Evolutionary conservation across 768 basidiomycete species (phyloP).

Genomic region (Rhizopogon salebrosus): DNA sequence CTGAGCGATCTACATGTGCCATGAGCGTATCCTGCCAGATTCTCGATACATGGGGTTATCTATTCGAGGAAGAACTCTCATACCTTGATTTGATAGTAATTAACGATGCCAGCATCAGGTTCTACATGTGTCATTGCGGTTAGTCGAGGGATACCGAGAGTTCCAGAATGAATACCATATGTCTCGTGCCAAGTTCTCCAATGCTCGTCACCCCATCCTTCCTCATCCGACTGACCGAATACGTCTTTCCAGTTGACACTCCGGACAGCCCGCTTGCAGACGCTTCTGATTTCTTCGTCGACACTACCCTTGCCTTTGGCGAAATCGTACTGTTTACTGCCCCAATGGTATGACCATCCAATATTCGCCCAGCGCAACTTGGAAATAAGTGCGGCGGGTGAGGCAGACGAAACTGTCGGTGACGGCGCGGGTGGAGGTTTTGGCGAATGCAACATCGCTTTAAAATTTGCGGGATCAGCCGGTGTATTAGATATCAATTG

Average conservation of each 20-base stretch:
- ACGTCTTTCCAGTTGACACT: slow-evolving; percentile 68
- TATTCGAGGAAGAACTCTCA: background rate
- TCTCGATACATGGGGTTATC: background rate
- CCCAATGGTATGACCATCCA: slow-evolving; percentile 97
- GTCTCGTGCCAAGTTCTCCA: slow-evolving; percentile 74
- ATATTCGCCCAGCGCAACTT: slow-evolving; percentile 96
- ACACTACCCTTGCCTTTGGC: slow-evolving; percentile 62
- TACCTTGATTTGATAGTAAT: slow-evolving; percentile 85
- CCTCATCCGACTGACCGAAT: slow-evolving; percentile 34
- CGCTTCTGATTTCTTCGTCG: slow-evolving; percentile 43
- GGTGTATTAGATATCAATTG: slow-evolving; percentile 70
- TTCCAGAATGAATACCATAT: slow-evolving; percentile 54
- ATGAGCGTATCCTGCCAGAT: slow-evolving; percentile 78
- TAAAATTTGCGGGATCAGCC: slow-evolving; percentile 52
- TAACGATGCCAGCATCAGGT: slow-evolving; percentile 95
- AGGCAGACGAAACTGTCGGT: slow-evolving; percentile 42
- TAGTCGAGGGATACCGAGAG: background rate
- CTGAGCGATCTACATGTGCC: slow-evolving; percentile 97
- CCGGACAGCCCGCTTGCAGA: slow-evolving; percentile 62
- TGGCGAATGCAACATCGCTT: slow-evolving; percentile 44
- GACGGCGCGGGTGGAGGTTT: slow-evolving; percentile 68
- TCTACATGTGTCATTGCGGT: slow-evolving; percentile 37
- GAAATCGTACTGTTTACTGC: slow-evolving; percentile 92
- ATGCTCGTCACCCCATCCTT: slow-evolving; percentile 51
- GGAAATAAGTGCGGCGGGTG: slow-evolving; percentile 52